Conservation (phyloP, 106 monocot species). For the Dendrobium officinale region DNA sequence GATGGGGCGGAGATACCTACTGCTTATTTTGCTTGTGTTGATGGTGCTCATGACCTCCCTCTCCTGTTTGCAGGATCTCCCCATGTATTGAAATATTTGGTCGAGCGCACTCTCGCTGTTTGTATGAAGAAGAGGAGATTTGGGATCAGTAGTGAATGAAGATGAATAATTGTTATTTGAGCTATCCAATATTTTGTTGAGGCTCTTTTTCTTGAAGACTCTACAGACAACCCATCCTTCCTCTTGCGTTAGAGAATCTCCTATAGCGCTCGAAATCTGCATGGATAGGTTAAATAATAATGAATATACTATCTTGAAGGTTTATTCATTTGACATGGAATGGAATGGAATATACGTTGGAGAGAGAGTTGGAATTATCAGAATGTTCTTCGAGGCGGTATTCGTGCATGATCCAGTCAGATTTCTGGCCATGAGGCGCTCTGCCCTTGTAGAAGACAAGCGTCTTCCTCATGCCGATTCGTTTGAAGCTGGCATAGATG, state of each 20-base stretch:
- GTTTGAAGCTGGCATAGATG: slow-evolving; percentile 53
- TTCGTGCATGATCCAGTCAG: slow-evolving; percentile 99
- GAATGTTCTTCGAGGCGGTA: slow-evolving; percentile 74
- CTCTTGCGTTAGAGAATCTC: slow-evolving; percentile 31
- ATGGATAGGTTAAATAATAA: neutral
- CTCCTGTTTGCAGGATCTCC: slow-evolving; percentile 69
- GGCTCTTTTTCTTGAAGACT: slow-evolving; percentile 95
- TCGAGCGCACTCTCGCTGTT: slow-evolving; percentile 51
- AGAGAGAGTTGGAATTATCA: slow-evolving; percentile 27
- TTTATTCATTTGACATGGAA: no score
- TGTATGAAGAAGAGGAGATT: slow-evolving; percentile 18
- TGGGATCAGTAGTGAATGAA: slow-evolving; percentile 20
- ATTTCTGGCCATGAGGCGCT: slow-evolving; percentile 91
- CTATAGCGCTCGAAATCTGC: neutral
- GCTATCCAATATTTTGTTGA: slow-evolving; percentile 43
- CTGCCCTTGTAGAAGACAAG: slow-evolving; percentile 94
- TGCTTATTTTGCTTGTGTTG: neutral
- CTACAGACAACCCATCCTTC: slow-evolving; percentile 98
- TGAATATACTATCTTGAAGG: neutral
- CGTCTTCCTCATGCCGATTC: slow-evolving; percentile 96
- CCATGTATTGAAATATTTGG: slow-evolving; percentile 76
- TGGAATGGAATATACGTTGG: slow-evolving; percentile 13
- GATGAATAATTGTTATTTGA: slow-evolving; percentile 19
- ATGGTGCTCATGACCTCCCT: slow-evolving; percentile 11
- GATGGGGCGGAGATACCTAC: slow-evolving; percentile 28